phyloP scores from a whole-genome alignment of 192 early-diverging fungal genomes.

The Podila minutissima region DNA sequence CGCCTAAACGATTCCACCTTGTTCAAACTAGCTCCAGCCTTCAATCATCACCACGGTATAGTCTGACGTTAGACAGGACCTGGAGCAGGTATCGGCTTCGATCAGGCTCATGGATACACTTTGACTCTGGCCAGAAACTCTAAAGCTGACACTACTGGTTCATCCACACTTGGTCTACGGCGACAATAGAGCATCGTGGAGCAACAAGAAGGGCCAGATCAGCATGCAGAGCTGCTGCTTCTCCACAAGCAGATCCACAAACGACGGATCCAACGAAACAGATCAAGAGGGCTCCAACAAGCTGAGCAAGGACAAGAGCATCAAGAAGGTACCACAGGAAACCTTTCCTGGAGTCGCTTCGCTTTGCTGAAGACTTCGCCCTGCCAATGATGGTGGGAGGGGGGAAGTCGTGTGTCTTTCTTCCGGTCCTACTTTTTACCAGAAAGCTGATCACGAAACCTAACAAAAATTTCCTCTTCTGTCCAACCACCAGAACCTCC shows the following conservation, averaged over 20 bases:
- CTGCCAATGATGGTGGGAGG: background rate
- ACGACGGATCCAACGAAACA: background rate
- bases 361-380: background rate
- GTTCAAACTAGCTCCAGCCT: no score
- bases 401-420: background rate
- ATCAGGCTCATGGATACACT: no score
- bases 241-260: constrained; percentile 11
- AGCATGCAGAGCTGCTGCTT: constrained; percentile 10
- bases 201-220: constrained; percentile 14
- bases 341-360: no score
- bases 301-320: constrained; percentile 5
- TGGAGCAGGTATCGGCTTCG: no score
- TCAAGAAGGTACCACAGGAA: constrained; percentile 28
- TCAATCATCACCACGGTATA: no score
- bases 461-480: background rate
- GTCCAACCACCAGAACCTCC: constrained; percentile 1
- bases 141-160: no score
- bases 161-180: no score
- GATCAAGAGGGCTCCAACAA: constrained; percentile 5
- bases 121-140: no score
- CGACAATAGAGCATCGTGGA: constrained; percentile 14
- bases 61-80: no score
- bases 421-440: background rate
- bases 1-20: no score
- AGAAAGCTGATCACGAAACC: background rate